Conservation (phyloP, 2,329 filamentous ascomycete species). For the Tolypocladium tundrense region DNA sequence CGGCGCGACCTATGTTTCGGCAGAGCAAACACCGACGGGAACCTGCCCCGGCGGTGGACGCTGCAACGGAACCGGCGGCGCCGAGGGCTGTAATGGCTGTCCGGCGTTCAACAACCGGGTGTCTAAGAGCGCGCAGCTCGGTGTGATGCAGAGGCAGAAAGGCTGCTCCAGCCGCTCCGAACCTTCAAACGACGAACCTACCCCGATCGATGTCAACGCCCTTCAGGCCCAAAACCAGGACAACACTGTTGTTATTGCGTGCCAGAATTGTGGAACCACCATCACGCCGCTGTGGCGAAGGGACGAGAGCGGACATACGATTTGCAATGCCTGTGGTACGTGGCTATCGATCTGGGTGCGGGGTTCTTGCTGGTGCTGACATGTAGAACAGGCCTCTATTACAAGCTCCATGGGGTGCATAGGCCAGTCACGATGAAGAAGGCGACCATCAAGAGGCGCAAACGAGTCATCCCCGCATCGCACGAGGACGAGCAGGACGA, state of each 20-base stretch:
- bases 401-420: constrained; percentile 90
- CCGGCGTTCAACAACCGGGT: constrained; percentile 96
- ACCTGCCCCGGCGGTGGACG: constrained; percentile 90
- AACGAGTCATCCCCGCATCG: constrained; percentile 80
- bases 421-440: constrained; percentile 98
- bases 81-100: constrained; percentile 89
- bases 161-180: constrained; percentile 19
- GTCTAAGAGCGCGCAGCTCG: constrained; percentile 72
- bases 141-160: constrained; percentile 38
- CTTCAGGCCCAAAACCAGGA: constrained; percentile 19
- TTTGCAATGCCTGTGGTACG: constrained; percentile 96
- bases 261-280: constrained; percentile 93
- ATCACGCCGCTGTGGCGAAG: constrained; percentile 93
- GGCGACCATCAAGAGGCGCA: constrained; percentile 88
- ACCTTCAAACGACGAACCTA: constrained; percentile 13
- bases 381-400: constrained; percentile 67
- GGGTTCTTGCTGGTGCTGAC: neutral
- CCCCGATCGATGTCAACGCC: constrained; percentile 24
- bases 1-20: constrained; percentile 63
- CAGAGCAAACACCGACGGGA: constrained; percentile 65
- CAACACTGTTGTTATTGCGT: constrained; percentile 60
- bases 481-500: constrained; percentile 41
- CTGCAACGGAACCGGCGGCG: constrained; percentile 93
- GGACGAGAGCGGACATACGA: constrained; percentile 89
- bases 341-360: neutral